phyloP scores from a whole-genome alignment of 768 basidiomycete species.

The Hypsizygus marmoreus region DNA sequence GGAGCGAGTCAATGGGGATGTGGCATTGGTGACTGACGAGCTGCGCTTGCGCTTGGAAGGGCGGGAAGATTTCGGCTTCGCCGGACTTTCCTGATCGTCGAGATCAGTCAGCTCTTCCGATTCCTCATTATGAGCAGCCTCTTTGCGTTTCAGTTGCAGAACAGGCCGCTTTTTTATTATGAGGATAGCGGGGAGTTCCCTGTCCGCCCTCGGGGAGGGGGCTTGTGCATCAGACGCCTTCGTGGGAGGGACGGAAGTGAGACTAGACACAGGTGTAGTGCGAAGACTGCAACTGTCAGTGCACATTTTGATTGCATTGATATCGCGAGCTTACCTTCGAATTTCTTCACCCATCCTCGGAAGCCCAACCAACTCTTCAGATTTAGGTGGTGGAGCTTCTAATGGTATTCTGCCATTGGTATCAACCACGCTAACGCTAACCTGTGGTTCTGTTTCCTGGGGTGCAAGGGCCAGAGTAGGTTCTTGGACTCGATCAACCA shows the following conservation, averaged over 20 bases:
- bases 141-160: not conserved
- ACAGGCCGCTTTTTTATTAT: conserved; percentile 21
- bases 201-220: conserved; percentile 8
- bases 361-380: no score
- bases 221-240: conserved; percentile 4
- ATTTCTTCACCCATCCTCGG: no score
- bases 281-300: conserved; percentile 9
- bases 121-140: not conserved
- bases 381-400: no score
- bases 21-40: conserved; percentile 5
- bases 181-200: conserved; percentile 33
- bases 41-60: conserved; percentile 24
- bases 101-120: not conserved
- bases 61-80: conserved; percentile 9
- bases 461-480: not conserved
- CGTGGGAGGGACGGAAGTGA: not conserved
- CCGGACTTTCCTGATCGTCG: conserved; percentile 7
- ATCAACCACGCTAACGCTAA: no score
- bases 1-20: conserved; percentile 1
- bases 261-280: conserved; percentile 9
- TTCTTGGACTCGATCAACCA: conserved; percentile 1
- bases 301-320: no score
- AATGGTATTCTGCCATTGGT: no score
- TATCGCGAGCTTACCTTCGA: no score
- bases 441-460: no score